Evolutionary conservation across 2,329 filamentous ascomycete genomes (phyloP), one percentile per base, ranked within the genome.

Genomic region (Fusarium luffae): DNA sequence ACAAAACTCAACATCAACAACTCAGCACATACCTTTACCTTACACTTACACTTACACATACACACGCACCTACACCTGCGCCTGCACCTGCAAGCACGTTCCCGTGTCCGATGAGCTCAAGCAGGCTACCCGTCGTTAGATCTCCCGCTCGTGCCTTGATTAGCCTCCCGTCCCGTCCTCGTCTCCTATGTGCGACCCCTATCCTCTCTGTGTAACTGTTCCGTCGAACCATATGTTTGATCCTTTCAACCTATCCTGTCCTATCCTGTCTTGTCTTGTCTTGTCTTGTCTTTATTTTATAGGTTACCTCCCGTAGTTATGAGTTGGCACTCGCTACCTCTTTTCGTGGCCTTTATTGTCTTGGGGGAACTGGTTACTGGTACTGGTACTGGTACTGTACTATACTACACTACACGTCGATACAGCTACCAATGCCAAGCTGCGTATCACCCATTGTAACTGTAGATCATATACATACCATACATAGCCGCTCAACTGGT

Each of bases 81-180:
- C 43, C 49, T 60, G 18, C 60, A 25, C 52, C 47, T 55, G 28
- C 60, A 71, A 61, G 70, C 72, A 74, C 67, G 71, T 71, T 74
- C 72, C 73, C 73, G 72, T 74, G 73, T 71, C 72, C 73, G 72
- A 75, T 75, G 70, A 72, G 65, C 65, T 69, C 69, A 75, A 71
- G 70, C 73, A 74, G 32, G 62, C 73, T 73, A 69, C 69, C 73
- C 72, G 73, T 72, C 64, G 51, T 71, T 63, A 75, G 72, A 75
- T 75, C 73, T 71, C 58, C 56, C 54, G 55, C 60, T 47, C 54
- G 62, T 54, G 59, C 50, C 67, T 64, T 63, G 59, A 54, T 58
- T 64, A 54, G 47, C 67, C 47, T 56, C 52, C 63, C 58, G 51
- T 66, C 55, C 54, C 55, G 59, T 66, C 46, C 56, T 63, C 57